Evolutionary conservation across 139 green algal genomes (phyloP), one percentile per base, ranked within the genome.

Genomic region (Pleodorina starrii): DNA sequence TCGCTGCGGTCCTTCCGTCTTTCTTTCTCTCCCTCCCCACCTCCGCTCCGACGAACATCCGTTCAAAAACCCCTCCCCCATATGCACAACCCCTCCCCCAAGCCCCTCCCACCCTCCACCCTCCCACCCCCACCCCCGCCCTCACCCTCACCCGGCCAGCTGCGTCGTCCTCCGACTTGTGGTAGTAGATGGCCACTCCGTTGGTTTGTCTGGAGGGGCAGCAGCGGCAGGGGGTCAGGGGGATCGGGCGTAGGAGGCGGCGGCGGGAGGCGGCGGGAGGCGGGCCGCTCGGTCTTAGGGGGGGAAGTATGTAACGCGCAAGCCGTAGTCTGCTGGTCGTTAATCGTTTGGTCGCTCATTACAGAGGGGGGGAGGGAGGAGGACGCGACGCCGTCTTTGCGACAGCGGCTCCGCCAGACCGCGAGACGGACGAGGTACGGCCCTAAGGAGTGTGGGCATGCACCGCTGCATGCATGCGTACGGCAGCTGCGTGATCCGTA

Each of bases 181-280:
- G 90, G 69, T 91, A 69, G 72, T 95, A 95, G 36, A 95, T 86
- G 11, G 93, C 90, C 48, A 95, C 87, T 0, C 93, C 93, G 66
- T 95, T 95, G 60, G 89, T 92, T 84, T 93, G 87, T 36, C 74
- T 86, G 86, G 2, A 78, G 19, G 35, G 21, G 57, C 32, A 48
- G 21, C 10, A 60, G 14, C 14, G 50, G 17, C 17, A 17, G 17
- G 17, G 14, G 50, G 14, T 17, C 14, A 60, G 50, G 17, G 14
- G 50, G 50, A 25, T 60, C 14, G 17, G 50, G 50, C 17, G 17
- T 14, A 25, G 14, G 51, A 60, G 51, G 51, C 14, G 14, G 51
- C 14, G 51, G 51, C 14, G 14, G 51, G 17, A 17, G 51, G 51
- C 17, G 51, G 51, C 14, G 51, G 51, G 14, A 66, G 17, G 29